phyloP scores from a whole-genome alignment of 1,139 yeast genomes.

The Debaryomycetaceae sp. region DNA sequence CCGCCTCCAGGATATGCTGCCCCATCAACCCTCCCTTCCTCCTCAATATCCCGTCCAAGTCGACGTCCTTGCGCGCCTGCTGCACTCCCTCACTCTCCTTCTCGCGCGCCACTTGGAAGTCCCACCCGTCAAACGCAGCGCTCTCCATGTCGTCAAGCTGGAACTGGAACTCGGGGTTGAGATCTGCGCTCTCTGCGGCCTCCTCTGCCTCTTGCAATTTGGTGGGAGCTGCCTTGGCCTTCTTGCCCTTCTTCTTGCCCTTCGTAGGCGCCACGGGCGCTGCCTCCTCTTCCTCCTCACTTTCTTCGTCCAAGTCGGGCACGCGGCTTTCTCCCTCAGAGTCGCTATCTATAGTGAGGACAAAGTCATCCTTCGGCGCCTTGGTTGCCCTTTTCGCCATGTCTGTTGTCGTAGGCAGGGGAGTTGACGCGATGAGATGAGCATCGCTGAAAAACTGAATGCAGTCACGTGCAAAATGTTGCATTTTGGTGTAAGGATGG shows the following conservation, averaged over 20 bases:
- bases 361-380: conserved; percentile 21
- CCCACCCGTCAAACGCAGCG: conserved; percentile 72
- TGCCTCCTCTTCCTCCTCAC: conserved; percentile 34
- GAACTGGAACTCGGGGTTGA: conserved; percentile 71
- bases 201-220: conserved; percentile 21
- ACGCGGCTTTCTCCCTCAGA: conserved; percentile 56
- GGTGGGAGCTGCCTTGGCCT: conserved; percentile 23
- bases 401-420: conserved; percentile 4
- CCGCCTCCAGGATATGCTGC: conserved; percentile 26
- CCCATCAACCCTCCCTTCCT: conserved; percentile 70
- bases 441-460: conserved; percentile 4
- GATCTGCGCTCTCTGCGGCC: conserved; percentile 43
- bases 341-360: conserved; percentile 53
- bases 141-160: conserved; percentile 56
- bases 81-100: conserved; percentile 9
- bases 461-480: neutral
- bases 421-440: conserved; percentile 7
- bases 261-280: conserved; percentile 13
- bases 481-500: too few relatives aligned
- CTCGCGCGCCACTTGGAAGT: conserved; percentile 55
- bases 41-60: conserved; percentile 78
- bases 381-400: conserved; percentile 16
- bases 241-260: conserved; percentile 18
- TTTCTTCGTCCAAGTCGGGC: conserved; percentile 52
- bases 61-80: conserved; percentile 56